Evolutionary conservation across 139 green algal species (phyloP), one percentile per base, ranked within the genome.

Genomic region (Microglena sp.): DNA sequence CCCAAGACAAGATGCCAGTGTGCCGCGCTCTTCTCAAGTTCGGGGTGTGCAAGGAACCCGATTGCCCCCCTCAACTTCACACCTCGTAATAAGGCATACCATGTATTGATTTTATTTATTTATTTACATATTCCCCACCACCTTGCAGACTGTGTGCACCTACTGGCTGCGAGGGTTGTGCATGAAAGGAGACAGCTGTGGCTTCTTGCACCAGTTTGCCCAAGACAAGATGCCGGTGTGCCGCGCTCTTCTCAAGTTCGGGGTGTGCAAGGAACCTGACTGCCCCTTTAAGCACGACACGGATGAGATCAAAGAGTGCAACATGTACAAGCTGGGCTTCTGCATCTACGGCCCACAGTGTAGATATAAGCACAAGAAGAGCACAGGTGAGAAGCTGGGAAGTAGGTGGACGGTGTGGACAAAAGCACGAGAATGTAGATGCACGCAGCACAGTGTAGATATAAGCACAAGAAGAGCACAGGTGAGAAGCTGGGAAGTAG

Each of bases 241-340:
- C 50, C 62, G 59, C 46, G 72, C 67, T 64, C 69, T 92, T 28
- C 67, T 88, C 27, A 90, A 92, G 45, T 87, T 82, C 64, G 90
- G 91, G n/a, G 80, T 86, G 68, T 98, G 93, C 79, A 90, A 88
- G 33, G 92, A 85, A 31, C 33, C 74, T 3, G 91, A 96, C 77
- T 97, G 92, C 75, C 83, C 84, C 7, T 97, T 89, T 84, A 97
- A 97, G 78, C 92, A 97, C 78, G 84, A 76, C 31, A 69, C 83
- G 28, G 92, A 97, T 3, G 90, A 96, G 29, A 87, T 98, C 44
- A 98, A 98, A 71, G 92, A 97, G 73, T 98, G 92, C 80, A 96
- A 98, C 81, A 97, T 97, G 92, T 98, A 95, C 82, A 90, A 88
- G 62, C 81, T 97, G 8, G 92, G 92, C 6, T 97, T 97, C 73